Conservation (phyloP, 345 rosid species). For the Linum tenue region DNA sequence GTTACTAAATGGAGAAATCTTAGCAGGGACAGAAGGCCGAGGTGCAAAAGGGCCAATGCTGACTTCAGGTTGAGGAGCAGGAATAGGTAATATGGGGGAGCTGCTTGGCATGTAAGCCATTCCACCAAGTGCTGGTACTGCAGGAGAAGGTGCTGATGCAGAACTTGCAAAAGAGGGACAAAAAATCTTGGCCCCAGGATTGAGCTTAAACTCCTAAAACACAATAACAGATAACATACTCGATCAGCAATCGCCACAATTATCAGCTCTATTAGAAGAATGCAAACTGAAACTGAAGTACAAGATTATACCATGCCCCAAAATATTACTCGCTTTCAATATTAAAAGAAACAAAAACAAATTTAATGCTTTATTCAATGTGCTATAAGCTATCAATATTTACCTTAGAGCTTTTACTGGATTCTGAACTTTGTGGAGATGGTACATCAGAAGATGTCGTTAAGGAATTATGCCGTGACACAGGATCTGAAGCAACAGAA, state of each 20-base stretch:
- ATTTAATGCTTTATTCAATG: background rate
- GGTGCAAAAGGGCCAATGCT: constrained; percentile 41
- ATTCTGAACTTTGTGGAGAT: constrained; percentile 35
- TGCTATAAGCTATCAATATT: background rate
- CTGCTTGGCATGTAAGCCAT: constrained; percentile 42
- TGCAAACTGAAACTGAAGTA: background rate
- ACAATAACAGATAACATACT: background rate
- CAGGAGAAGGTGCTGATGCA: constrained; percentile 36
- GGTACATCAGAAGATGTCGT: constrained; percentile 34
- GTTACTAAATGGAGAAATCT: constrained; percentile 47
- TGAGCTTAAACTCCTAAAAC: constrained; percentile 75
- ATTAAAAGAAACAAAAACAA: background rate
- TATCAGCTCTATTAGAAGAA: no score
- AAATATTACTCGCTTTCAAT: no score
- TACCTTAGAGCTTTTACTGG: constrained; percentile 53
- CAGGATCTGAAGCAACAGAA: constrained; percentile 25
- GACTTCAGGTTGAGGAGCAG: constrained; percentile 45
- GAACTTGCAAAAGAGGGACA: constrained; percentile 55
- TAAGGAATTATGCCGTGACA: constrained; percentile 14
- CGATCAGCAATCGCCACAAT: background rate
- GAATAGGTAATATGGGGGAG: constrained; percentile 39
- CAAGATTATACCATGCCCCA: background rate
- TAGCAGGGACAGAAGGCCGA: constrained; percentile 40
- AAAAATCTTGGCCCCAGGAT: constrained; percentile 71
- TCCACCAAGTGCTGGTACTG: constrained; percentile 36